Percentiles rank a stretch among this genome's conserved stretches.
Evolutionary conservation across 768 basidiomycete species (phyloP).

Genomic region (Coprinopsis sp.): DNA sequence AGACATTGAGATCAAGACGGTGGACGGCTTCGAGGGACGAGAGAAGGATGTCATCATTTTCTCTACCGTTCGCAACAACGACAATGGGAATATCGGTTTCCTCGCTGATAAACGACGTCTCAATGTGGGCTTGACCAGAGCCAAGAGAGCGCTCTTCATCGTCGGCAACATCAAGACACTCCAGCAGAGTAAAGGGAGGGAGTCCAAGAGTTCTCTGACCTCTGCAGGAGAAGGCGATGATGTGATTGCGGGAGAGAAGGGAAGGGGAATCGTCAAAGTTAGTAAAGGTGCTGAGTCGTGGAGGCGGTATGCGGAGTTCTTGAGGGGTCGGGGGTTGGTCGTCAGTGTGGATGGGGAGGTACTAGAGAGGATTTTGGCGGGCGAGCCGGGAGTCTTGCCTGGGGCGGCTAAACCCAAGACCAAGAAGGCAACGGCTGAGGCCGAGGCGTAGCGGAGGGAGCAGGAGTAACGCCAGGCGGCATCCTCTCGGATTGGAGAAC

Average conservation of each 20-base stretch:
- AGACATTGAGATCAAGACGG: slow-evolving; percentile 82
- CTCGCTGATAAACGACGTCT: slow-evolving; percentile 79
- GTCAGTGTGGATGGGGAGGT: slow-evolving; percentile 38
- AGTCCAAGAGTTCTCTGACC: slow-evolving; percentile 9
- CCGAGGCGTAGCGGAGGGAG: too few relatives aligned
- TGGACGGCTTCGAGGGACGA: slow-evolving; percentile 91
- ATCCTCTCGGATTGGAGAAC: too few relatives aligned
- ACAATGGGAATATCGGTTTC: slow-evolving; percentile 77
- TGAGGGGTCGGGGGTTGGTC: slow-evolving; percentile 50
- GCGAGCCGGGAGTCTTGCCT: too few relatives aligned
- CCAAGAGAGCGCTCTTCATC: slow-evolving; percentile 80
- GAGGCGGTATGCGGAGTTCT: slow-evolving; percentile 56
- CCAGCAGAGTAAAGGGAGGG: slow-evolving; percentile 36
- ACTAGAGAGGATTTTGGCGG: not conserved
- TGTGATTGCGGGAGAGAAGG: slow-evolving; percentile 14
- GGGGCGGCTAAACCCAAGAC: too few relatives aligned
- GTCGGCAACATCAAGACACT: slow-evolving; percentile 71
- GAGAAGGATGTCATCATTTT: slow-evolving; percentile 93
- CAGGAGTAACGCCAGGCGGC: too few relatives aligned
- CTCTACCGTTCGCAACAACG: slow-evolving; percentile 85
- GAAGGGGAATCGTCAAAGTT: slow-evolving; percentile 17
- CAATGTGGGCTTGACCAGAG: slow-evolving; percentile 89
- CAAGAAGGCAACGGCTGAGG: too few relatives aligned
- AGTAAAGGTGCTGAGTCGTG: slow-evolving; percentile 51
- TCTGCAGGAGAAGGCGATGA: not conserved